Base-by-base conservation (phyloP, 2,329 filamentous ascomycete genomes). In the Mycosphaerella sp. region DNA sequence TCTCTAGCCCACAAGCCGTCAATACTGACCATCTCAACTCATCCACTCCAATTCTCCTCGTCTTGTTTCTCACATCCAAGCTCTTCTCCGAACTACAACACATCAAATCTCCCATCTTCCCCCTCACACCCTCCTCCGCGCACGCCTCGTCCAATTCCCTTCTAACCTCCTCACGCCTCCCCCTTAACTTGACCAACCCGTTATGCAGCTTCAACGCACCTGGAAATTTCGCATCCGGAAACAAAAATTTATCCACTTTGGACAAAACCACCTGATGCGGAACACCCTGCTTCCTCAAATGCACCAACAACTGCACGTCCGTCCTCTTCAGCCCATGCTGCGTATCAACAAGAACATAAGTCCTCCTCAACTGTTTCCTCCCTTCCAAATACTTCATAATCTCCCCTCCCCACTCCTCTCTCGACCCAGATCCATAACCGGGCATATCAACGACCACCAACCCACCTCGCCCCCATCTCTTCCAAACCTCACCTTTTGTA, bases 381-480 rank as follows among this genome's bases (percentile, higher is more conserved):
- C 73, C 72, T 56, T 74, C 71, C 28, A 88, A 66, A 68, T 85
- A 87, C 65, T 85, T 86, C 71, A 86, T 73, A 53, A 86, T 84
- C 66, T 86, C 80, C 18, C 67, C 63, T 0, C 84, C 84, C 82
- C 84, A 87, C 59, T 80, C 78, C 7, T 72, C 66, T 30, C 76
- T 69, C 61, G 79, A 81, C 1, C 77, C 82, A 50, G 79, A 75
- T 3, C 84, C 84, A 62, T 87, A 87, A 0, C 84, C 84, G 1
- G 84, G 85, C 78, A 85, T 85, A 65, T 88, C 84, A 16, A 87
- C 72, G 30, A 88, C 73, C 0, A 82, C 75, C 25, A 85, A 62
- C 0, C 71, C 72, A 0, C 70, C 69, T 0, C 56, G 50, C 0
- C 70, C 69, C 25, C 65, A 53, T 43, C 56, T 49, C 42, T 60